Evolutionary conservation across 768 basidiomycete genomes (phyloP).

Genomic region (Suillus tomentosus): DNA sequence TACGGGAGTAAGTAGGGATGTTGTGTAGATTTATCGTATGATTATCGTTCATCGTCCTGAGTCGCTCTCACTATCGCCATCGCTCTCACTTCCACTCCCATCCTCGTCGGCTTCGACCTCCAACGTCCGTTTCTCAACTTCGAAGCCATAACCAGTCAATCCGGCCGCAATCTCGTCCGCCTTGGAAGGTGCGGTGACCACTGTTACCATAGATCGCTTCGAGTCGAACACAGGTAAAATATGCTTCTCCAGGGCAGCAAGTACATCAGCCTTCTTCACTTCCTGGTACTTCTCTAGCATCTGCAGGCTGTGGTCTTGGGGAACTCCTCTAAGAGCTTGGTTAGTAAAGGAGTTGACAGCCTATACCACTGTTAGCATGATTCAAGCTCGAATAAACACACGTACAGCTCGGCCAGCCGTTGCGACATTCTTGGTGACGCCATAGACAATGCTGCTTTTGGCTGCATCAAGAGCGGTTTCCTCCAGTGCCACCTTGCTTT

Average conservation of each 20-base stretch:
- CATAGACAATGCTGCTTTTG: conserved; percentile 89
- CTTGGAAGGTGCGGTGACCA: conserved; percentile 84
- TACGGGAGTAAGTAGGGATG: background rate
- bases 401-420: conserved; percentile 87
- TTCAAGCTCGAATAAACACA: conserved; percentile 12
- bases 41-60: background rate
- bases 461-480: conserved; percentile 84
- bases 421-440: conserved; percentile 77
- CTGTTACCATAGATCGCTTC: conserved; percentile 72
- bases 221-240: conserved; percentile 86
- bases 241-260: conserved; percentile 66
- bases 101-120: conserved; percentile 59
- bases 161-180: conserved; percentile 67
- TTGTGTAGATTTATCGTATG: background rate
- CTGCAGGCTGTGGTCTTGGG: conserved; percentile 71
- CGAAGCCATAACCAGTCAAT: conserved; percentile 69
- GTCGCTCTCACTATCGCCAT: conserved; percentile 26
- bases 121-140: conserved; percentile 71
- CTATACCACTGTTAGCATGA: conserved; percentile 39
- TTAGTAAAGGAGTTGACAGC: conserved; percentile 84
- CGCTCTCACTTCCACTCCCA: conserved; percentile 31
- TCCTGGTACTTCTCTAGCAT: conserved; percentile 78
- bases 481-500: conserved; percentile 71
- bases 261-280: conserved; percentile 79
- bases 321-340: conserved; percentile 85